These are phyloP conservation scores for Chrysanthemum lavandulifolium DNA, from an alignment of 129 eudicot species.

Conservation along the genomic window DNA sequence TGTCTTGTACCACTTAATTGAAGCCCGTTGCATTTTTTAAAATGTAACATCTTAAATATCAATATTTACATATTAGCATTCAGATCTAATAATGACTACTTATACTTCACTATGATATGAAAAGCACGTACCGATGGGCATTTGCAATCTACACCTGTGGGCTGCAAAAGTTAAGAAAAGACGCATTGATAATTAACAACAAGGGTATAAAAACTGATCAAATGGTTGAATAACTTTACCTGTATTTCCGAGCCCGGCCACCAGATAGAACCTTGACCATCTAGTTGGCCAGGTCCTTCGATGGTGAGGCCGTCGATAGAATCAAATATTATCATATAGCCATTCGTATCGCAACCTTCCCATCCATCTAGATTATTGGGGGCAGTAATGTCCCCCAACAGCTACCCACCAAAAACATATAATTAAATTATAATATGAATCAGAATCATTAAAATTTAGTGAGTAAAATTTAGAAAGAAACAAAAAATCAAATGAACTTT, in stretches of 20 bases:
- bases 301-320: slow-evolving; percentile 23
- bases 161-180: neutral
- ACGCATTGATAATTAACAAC: neutral
- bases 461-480: neutral
- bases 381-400: slow-evolving; percentile 28
- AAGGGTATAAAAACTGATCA: neutral
- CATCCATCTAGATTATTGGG: slow-evolving; percentile 26
- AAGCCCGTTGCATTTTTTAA: slow-evolving; percentile 21
- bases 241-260: slow-evolving; percentile 2
- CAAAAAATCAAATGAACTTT: neutral
- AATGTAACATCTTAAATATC: slow-evolving; percentile 20
- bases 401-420: slow-evolving; percentile 9
- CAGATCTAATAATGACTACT: neutral
- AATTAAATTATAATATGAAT: neutral
- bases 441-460: neutral
- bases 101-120: neutral
- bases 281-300: slow-evolving; percentile 32
- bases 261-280: slow-evolving; percentile 36
- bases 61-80: neutral
- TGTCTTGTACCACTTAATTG: slow-evolving; percentile 21
- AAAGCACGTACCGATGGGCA: slow-evolving; percentile 19
- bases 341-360: slow-evolving; percentile 16
- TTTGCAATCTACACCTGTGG: slow-evolving; percentile 15
- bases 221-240: neutral
- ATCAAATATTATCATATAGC: neutral